These are phyloP conservation scores for Phanerodontia chrysosporium DNA, from an alignment of 768 basidiomycete genomes.

Conservation along the genomic window DNA sequence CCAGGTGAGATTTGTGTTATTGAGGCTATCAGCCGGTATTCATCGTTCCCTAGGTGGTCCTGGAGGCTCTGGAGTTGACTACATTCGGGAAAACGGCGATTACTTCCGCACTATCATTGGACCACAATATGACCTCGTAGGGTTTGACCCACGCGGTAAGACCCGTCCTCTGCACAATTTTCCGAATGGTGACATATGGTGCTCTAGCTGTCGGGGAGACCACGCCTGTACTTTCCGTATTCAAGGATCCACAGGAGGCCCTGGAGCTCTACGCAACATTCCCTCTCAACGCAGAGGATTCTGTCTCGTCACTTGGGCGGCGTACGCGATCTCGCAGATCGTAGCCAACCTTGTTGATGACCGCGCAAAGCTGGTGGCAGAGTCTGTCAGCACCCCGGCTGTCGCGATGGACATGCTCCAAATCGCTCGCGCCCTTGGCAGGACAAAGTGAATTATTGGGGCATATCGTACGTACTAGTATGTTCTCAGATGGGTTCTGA, in stretches of 20 bases:
- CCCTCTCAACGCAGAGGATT: neutral
- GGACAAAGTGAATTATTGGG: constrained; percentile 29
- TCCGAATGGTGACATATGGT: constrained; percentile 17
- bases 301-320: neutral
- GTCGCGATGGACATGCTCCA: constrained; percentile 29
- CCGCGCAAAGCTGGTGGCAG: neutral
- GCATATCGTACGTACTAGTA: constrained; percentile 17
- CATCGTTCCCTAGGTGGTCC: constrained; percentile 18
- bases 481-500: neutral
- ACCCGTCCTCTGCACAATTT: neutral
- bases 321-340: neutral
- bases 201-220: constrained; percentile 7
- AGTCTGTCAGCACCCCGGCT: constrained; percentile 23
- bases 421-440: constrained; percentile 24
- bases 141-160: constrained; percentile 30
- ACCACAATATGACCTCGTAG: constrained; percentile 24
- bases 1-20: constrained; percentile 18
- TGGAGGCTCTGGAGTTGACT: constrained; percentile 21
- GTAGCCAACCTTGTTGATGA: neutral
- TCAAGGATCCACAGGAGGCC: neutral
- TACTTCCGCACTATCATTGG: constrained; percentile 20
- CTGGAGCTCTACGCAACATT: neutral
- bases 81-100: constrained; percentile 2
- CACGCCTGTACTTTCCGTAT: neutral
- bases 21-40: neutral